Conservation (phyloP, 129 eudicot genomes). For the Centaurea solstitialis region DNA sequence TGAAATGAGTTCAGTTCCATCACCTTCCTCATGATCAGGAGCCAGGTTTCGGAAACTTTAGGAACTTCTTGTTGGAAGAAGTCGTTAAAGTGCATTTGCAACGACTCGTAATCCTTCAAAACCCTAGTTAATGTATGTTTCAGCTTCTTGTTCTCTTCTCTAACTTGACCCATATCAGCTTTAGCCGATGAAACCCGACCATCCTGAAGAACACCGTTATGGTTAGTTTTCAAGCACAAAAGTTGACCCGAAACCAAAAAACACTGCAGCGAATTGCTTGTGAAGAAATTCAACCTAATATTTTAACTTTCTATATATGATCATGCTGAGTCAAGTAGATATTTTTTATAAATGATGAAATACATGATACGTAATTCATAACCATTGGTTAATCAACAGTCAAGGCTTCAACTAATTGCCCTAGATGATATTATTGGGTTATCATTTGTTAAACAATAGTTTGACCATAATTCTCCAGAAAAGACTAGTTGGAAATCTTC, state of each 20-base stretch:
- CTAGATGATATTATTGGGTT: background rate
- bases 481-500: background rate
- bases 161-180: conserved; percentile 62
- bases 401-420: background rate
- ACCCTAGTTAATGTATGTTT: conserved; percentile 44
- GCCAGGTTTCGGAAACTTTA: conserved; percentile 1
- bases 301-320: background rate
- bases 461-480: background rate
- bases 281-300: background rate
- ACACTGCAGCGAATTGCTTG: background rate
- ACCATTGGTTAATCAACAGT: background rate
- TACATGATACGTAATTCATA: background rate
- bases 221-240: conserved; percentile 9
- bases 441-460: background rate
- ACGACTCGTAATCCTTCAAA: conserved; percentile 49
- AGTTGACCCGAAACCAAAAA: background rate
- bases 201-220: conserved; percentile 32
- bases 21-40: conserved; percentile 23
- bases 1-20: conserved; percentile 45
- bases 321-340: background rate
- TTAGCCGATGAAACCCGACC: conserved; percentile 38
- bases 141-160: conserved; percentile 58
- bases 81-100: conserved; percentile 40
- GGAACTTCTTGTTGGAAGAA: conserved; percentile 30
- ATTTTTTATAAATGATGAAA: background rate